phyloP scores from a whole-genome alignment of 2,329 filamentous ascomycete species.

The Alternaria sp. region DNA sequence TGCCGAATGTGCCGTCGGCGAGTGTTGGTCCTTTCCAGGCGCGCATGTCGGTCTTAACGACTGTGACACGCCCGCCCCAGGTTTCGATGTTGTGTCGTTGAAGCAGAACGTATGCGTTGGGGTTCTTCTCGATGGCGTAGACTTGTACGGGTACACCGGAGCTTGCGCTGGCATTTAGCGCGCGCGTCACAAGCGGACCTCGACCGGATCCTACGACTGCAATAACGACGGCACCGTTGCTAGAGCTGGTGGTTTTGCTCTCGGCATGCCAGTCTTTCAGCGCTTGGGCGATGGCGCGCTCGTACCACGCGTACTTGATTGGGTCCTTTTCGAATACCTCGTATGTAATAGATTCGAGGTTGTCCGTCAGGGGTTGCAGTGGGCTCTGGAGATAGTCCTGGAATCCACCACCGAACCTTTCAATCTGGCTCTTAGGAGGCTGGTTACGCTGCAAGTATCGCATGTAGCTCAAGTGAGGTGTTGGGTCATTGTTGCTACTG shows the following conservation, averaged over 20 bases:
- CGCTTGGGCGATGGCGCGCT: conserved; percentile 80
- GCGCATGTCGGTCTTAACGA: conserved; percentile 97
- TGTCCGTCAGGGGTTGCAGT: conserved; percentile 92
- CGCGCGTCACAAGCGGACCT: conserved; percentile 88
- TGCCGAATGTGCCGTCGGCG: conserved; percentile 61
- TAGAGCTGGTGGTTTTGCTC: conserved; percentile 75
- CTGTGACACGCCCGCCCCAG: conserved; percentile 82
- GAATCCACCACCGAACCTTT: conserved; percentile 72
- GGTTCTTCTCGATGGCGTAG: conserved; percentile 97
- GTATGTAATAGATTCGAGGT: conserved; percentile 95
- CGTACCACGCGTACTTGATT: conserved; percentile 97
- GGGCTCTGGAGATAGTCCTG: conserved; percentile 97
- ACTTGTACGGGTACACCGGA: conserved; percentile 81
- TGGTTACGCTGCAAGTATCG: conserved; percentile 85
- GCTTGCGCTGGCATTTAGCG: conserved; percentile 76
- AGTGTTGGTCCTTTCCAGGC: conserved; percentile 84
- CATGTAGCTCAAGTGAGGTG: conserved; percentile 79
- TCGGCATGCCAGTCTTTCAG: conserved; percentile 78
- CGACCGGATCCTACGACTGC: conserved; percentile 93
- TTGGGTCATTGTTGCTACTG: conserved; percentile 59
- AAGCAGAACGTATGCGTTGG: conserved; percentile 93
- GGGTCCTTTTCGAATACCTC: conserved; percentile 99
- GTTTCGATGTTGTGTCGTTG: conserved; percentile 78
- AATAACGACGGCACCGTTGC: conserved; percentile 75
- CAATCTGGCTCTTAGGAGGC: conserved; percentile 66